Evolutionary conservation across 2,329 filamentous ascomycete genomes (phyloP).

Genomic region (Sarocladium brachiariae): DNA sequence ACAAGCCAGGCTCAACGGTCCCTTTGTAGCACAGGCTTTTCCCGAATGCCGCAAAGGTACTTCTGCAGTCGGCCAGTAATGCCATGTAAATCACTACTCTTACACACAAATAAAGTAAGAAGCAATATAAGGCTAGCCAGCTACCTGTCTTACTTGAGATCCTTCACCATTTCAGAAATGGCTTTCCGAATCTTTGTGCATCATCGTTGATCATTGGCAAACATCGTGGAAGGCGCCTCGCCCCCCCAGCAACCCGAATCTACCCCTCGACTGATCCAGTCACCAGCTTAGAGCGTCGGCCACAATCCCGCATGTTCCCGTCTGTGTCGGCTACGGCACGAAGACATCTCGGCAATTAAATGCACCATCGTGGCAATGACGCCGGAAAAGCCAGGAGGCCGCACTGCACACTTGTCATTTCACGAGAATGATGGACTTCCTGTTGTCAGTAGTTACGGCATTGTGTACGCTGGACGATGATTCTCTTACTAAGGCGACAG

Average conservation of each 20-base stretch:
- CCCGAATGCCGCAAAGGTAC: background rate
- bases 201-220: too few relatives aligned
- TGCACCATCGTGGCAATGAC: slow-evolving; percentile 1
- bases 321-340: slow-evolving; percentile 9
- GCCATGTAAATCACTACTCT: background rate
- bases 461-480: background rate
- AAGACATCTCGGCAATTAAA: slow-evolving; percentile 11
- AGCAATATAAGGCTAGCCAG: background rate
- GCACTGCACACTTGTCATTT: background rate
- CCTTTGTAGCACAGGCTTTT: too few relatives aligned
- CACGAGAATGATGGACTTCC: background rate
- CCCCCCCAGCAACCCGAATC: background rate
- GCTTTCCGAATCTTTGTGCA: too few relatives aligned
- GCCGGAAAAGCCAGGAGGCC: slow-evolving; percentile 6
- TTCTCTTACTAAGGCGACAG: slow-evolving; percentile 5
- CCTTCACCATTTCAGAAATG: too few relatives aligned
- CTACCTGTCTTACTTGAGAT: too few relatives aligned
- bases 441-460: background rate
- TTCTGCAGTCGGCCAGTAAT: background rate
- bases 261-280: background rate
- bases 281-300: background rate
- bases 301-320: slow-evolving; percentile 12
- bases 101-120: background rate
- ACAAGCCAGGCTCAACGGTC: too few relatives aligned
- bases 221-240: too few relatives aligned